Evolutionary conservation across 495 filamentous ascomycete species (phyloP), one percentile per base, ranked within the genome.

Genomic region (Eremomyces bilateralis): DNA sequence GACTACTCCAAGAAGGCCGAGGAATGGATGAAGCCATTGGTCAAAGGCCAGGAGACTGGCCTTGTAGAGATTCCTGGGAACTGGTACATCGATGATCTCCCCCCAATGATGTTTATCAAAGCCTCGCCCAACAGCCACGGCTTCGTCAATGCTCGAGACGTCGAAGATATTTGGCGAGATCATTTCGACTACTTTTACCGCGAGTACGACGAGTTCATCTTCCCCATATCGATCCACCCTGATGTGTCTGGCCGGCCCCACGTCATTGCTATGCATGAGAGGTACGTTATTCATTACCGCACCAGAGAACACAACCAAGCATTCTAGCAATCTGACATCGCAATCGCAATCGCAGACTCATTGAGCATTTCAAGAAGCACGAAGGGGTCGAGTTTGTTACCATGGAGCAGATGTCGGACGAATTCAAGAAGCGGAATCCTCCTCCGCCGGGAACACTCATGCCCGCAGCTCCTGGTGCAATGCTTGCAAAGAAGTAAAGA

Each of bases 381-480:
- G 73, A 77, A 42, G 74, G 76, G 2, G 69, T 80, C 1, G 71
- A 80, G 44, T 80, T 72, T 72, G 64, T 76, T 44, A 77, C 71
- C 4, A 70, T 80, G 47, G 73, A 68, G 37, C 61, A 73, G 44
- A 75, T 78, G 54, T 65, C 61, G 11, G 71, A 73, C 45, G 67
- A 76, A 29, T 76, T 76, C 47, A 73, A 72, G 57, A 37, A 37
- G 33, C 41, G 49, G 21, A 37, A 35, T 37, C 54, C 61, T 25
- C 70, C 76, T 3, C 63, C 71, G 2, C 58, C 52, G 31, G 76
- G 73, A 1, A 76, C 76, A 2, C 50, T 71, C 48, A 66, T 80
- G 64, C 76, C 78, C 3, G 72, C 71, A 21, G 51, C 61, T 15
- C n/a, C n/a, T n/a, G n/a, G n/a, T n/a, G n/a, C n/a, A n/a, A n/a